phyloP scores from a whole-genome alignment of 768 basidiomycete genomes.

The Fomitopsis serialis region DNA sequence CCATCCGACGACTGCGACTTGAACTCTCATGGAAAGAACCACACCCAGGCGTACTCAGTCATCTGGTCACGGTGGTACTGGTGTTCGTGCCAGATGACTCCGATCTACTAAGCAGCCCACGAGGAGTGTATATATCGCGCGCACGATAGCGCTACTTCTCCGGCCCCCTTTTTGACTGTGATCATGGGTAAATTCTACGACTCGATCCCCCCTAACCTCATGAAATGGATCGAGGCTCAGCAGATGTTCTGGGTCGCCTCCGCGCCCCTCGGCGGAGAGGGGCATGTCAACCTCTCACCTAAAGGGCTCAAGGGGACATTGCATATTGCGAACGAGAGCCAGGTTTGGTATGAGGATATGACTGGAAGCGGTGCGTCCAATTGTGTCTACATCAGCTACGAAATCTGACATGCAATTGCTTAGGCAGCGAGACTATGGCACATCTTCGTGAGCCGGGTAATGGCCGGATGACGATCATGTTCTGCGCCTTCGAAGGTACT shows the following conservation, averaged over 20 bases:
- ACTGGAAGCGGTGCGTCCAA: conserved; percentile 55
- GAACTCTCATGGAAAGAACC: no score
- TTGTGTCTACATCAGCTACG: not conserved
- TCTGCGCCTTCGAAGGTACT: conserved; percentile 55
- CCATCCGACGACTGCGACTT: no score
- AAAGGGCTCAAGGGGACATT: conserved; percentile 60
- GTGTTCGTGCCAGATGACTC: no score
- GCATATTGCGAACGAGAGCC: conserved; percentile 46
- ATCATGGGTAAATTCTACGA: conserved; percentile 56
- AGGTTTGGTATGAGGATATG: conserved; percentile 72
- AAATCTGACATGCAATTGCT: not conserved
- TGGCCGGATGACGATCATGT: conserved; percentile 55
- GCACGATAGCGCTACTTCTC: no score
- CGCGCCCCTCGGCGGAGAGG: conserved; percentile 50
- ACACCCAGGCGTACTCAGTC: no score
- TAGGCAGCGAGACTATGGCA: conserved; percentile 54
- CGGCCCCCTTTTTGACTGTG: not conserved
- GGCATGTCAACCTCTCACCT: conserved; percentile 64
- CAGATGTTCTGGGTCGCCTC: conserved; percentile 71
- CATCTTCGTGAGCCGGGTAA: conserved; percentile 55
- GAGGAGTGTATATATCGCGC: no score
- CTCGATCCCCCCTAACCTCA: conserved; percentile 46
- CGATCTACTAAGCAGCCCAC: no score
- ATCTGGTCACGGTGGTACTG: no score
- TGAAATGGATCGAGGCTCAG: conserved; percentile 56